Evolutionary conservation across 768 basidiomycete species (phyloP).

Genomic region (Suillus bovinus): DNA sequence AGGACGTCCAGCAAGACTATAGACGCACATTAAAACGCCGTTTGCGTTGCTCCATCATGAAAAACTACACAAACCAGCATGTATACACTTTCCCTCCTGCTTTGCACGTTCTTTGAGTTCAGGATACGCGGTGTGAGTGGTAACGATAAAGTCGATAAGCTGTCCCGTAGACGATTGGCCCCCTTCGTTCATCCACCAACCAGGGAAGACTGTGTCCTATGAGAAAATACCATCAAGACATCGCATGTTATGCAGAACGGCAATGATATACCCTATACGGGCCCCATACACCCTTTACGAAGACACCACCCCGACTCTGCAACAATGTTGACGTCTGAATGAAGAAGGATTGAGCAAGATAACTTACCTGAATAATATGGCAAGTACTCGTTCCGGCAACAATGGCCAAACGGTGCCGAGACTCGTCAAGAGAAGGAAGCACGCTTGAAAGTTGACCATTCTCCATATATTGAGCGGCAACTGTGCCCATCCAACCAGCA

Average conservation of each 20-base stretch:
- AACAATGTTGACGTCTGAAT: background rate
- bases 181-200: slow-evolving; percentile 99
- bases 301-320: slow-evolving; percentile 78
- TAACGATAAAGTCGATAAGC: slow-evolving; percentile 94
- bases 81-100: slow-evolving; percentile 57
- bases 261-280: slow-evolving; percentile 64
- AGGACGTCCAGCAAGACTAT: slow-evolving; percentile 75
- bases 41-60: background rate
- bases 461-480: slow-evolving; percentile 72
- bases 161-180: slow-evolving; percentile 96
- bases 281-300: slow-evolving; percentile 93
- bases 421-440: slow-evolving; percentile 70
- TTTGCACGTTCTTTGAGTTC: slow-evolving; percentile 66
- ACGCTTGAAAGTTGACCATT: slow-evolving; percentile 50
- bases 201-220: slow-evolving; percentile 85
- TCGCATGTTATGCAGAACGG: slow-evolving; percentile 1
- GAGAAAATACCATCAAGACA: slow-evolving; percentile 11
- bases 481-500: slow-evolving; percentile 96
- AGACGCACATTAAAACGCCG: background rate
- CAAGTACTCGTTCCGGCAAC: slow-evolving; percentile 97
- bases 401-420: slow-evolving; percentile 80
- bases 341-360: background rate
- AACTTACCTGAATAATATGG: slow-evolving; percentile 80
- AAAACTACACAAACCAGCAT: slow-evolving; percentile 42
- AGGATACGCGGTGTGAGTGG: slow-evolving; percentile 84